Evolutionary conservation across 179 eudicot genomes (phyloP), one percentile per base, ranked within the genome.

Genomic region (Patellifolia procumbens): DNA sequence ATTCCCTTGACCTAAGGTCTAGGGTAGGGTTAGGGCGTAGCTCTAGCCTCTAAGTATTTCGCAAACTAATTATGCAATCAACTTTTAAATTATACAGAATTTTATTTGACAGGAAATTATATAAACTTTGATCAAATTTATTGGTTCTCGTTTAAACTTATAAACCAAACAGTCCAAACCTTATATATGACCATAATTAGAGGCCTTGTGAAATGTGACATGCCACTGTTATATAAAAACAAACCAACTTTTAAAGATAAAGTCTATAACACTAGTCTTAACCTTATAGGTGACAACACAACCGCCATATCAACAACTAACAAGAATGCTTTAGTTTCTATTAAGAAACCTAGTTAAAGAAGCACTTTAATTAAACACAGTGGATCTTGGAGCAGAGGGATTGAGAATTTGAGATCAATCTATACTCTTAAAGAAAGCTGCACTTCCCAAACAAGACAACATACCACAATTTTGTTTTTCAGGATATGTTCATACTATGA

Each of bases 381-480:
- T 7, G 43, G 32, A 71, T 32, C 74, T 71, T 12, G 48, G 74
- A 39, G 48, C 74, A 51, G 62, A 2, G 74, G 53, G 62, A 52
- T 53, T 71, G 46, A 74, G 56, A 74, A n/a, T n/a, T n/a, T n/a
- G n/a, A 5, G 43, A 39, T 74, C 76, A 19, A 64, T 34, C 37
- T 48, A 7, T 48, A 15, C 26, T 0, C n/a, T 2, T 34, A 49
- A 74, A 64, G n/a, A 74, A 63, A 49, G 77, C 70, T 61, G 77
- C 78, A 46, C 78, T 29, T 74, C 78, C 22, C 34, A 46, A 73
- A 74, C 77, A 74, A 46, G 60, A 74, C 76, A 60, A 39, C 72
- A 45, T 60, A 63, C 28, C 22, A 39, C 68, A 60, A 43, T 2
- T 22, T 48, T 55, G 7, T 51, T 71, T 73, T 42, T 22, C 20